A percentile compares a stretch with the other conserved stretches of the same genome.
Evolutionary conservation across 345 rosid genomes (phyloP).

Genomic region (Luvunga scandens): DNA sequence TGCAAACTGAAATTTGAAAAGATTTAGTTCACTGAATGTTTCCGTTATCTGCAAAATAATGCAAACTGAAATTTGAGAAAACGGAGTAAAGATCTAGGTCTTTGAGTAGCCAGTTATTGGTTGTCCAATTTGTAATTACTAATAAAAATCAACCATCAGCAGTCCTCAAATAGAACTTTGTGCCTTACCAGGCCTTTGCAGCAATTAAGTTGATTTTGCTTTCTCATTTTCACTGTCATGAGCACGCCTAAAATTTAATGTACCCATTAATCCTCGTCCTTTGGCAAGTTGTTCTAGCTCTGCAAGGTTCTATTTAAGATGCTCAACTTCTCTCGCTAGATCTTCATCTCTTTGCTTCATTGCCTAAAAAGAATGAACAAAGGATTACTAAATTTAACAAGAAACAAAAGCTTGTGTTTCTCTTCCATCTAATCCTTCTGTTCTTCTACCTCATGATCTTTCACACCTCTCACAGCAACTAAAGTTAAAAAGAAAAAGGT

Average conservation of each 20-base stretch:
- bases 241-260: constrained; percentile 25
- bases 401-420: neutral
- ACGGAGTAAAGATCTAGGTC: neutral
- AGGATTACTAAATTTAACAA: neutral
- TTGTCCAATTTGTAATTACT: neutral
- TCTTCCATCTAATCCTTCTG: neutral
- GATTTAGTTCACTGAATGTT: neutral
- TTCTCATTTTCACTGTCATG: constrained; percentile 17
- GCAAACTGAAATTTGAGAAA: neutral
- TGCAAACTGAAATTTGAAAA: too few species aligned
- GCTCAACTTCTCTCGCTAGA: constrained; percentile 37
- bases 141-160: neutral
- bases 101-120: neutral
- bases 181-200: neutral
- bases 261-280: constrained; percentile 33
- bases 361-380: constrained; percentile 27
- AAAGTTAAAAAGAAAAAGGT: neutral
- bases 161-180: neutral
- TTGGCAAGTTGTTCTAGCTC: constrained; percentile 41
- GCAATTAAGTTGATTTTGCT: constrained; percentile 25
- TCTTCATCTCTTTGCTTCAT: constrained; percentile 56
- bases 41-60: neutral
- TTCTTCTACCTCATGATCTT: neutral
- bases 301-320: constrained; percentile 39
- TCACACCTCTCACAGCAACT: neutral